These are phyloP conservation scores for Globisporangium acanthophoron DNA, from an alignment of 352 stramenopile species.

Conservation along the genomic window DNA sequence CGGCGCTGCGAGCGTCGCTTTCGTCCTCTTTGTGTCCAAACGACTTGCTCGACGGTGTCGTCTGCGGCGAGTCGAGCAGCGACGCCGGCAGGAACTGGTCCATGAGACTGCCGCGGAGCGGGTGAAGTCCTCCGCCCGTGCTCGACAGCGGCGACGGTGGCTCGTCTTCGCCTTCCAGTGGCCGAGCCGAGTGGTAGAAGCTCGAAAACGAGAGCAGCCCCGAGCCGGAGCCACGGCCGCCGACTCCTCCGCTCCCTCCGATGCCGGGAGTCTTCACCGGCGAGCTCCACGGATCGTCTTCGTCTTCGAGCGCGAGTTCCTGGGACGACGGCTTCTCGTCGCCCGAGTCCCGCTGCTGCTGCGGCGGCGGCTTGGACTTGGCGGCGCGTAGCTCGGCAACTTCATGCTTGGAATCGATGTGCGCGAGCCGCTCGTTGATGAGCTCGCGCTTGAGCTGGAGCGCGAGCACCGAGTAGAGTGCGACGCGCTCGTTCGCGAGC, in stretches of 20 bases:
- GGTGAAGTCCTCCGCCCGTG: slow-evolving; percentile 28
- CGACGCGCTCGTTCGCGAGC: slow-evolving; percentile 38
- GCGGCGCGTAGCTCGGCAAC: slow-evolving; percentile 37
- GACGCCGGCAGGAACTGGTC: slow-evolving; percentile 74
- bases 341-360: slow-evolving; percentile 12
- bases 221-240: slow-evolving; percentile 8
- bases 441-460: slow-evolving; percentile 70
- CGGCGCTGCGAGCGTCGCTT: neutral
- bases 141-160: slow-evolving; percentile 36
- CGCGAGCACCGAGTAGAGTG: slow-evolving; percentile 49
- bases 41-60: slow-evolving; percentile 41
- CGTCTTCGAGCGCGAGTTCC: slow-evolving; percentile 13
- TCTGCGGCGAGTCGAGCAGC: slow-evolving; percentile 75
- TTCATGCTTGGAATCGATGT: slow-evolving; percentile 68
- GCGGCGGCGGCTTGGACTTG: neutral
- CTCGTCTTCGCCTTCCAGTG: slow-evolving; percentile 37
- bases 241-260: slow-evolving; percentile 5
- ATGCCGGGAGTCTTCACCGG: slow-evolving; percentile 25
- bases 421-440: slow-evolving; percentile 67
- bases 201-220: slow-evolving; percentile 49
- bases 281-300: slow-evolving; percentile 44
- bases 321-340: slow-evolving; percentile 21
- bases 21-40: slow-evolving; percentile 20
- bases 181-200: slow-evolving; percentile 43
- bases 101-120: slow-evolving; percentile 66